Conservation (phyloP, 2,329 filamentous ascomycete species). For the Paecilomyces fulvus region DNA sequence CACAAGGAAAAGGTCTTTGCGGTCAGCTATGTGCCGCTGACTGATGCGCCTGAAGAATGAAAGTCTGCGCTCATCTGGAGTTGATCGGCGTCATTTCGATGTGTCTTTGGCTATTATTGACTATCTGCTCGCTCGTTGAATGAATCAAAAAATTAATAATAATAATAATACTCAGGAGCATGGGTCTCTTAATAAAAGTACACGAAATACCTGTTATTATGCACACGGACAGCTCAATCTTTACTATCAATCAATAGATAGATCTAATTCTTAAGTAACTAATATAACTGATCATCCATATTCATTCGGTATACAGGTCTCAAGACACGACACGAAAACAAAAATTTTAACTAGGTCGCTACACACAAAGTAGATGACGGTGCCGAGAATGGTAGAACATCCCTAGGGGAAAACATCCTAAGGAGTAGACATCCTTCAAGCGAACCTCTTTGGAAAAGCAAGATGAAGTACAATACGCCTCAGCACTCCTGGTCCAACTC, state of each 20-base stretch:
- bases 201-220: background rate
- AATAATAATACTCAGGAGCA: background rate
- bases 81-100: background rate
- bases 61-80: constrained; percentile 2
- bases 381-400: background rate
- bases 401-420: background rate
- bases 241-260: too few relatives aligned
- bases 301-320: too few relatives aligned
- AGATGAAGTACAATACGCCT: background rate
- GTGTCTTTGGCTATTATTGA: background rate
- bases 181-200: background rate
- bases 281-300: too few relatives aligned
- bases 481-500: background rate
- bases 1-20: constrained; percentile 50
- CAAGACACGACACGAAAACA: too few relatives aligned
- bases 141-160: background rate
- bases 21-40: constrained; percentile 57
- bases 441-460: background rate
- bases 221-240: too few relatives aligned
- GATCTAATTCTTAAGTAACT: too few relatives aligned
- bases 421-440: background rate
- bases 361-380: too few relatives aligned
- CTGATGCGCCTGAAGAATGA: constrained; percentile 44
- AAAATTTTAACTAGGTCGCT: too few relatives aligned
- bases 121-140: background rate